phyloP scores from a whole-genome alignment of 2,329 filamentous ascomycete genomes.

The Pseudopyricularia cyperi region DNA sequence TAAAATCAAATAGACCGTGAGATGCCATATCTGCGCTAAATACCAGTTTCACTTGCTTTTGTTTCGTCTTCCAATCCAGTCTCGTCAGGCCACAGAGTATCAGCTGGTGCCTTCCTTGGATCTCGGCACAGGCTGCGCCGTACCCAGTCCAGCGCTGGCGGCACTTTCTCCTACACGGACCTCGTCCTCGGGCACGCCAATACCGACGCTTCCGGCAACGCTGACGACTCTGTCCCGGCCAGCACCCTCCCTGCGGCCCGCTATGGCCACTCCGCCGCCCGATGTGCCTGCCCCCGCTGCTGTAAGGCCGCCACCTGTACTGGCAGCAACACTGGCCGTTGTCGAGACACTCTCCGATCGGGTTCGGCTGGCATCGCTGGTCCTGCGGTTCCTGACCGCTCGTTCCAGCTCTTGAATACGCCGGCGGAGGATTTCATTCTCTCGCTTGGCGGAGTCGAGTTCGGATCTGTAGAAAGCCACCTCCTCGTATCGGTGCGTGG shows the following conservation, averaged over 20 bases:
- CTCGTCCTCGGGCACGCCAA: constrained; percentile 47
- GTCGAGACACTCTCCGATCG: constrained; percentile 40
- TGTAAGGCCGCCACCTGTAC: constrained; percentile 5
- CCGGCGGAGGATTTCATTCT: constrained; percentile 50
- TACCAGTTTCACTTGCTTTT: no score
- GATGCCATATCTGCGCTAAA: no score
- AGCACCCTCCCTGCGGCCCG: constrained; percentile 27
- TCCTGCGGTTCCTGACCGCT: constrained; percentile 32
- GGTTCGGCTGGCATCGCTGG: constrained; percentile 30
- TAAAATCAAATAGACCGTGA: no score
- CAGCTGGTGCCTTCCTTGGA: background rate
- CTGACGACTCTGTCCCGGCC: constrained; percentile 27
- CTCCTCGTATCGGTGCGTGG: constrained; percentile 49
- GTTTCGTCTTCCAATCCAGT: no score
- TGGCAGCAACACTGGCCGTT: constrained; percentile 32
- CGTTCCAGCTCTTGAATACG: constrained; percentile 50
- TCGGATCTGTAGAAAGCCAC: constrained; percentile 46
- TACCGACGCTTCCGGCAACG: constrained; percentile 27
- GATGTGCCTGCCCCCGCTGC: constrained; percentile 14
- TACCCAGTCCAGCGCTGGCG: constrained; percentile 28
- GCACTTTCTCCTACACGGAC: constrained; percentile 50
- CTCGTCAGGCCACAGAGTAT: background rate
- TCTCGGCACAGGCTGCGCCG: background rate
- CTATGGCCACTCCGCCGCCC: constrained; percentile 29
- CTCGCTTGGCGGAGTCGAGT: constrained; percentile 46